A percentile compares a stretch with the other conserved stretches of the same genome.
Conservation (phyloP, 345 rosid genomes). For the Barbarea vulgaris region DNA sequence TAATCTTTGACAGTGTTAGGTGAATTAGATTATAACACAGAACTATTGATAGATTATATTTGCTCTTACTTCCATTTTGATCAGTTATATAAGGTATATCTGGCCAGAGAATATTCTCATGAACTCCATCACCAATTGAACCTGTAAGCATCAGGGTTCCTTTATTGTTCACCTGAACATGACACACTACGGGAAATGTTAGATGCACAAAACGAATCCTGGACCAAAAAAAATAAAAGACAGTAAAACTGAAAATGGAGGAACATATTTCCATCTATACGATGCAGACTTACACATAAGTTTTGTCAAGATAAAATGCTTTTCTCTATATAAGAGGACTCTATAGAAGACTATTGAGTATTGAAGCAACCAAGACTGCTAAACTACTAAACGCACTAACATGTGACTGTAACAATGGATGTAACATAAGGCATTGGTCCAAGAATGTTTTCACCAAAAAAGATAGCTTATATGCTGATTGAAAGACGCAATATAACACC, state of each 20-base stretch:
- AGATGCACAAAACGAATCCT: constrained; percentile 39
- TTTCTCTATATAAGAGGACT: background rate
- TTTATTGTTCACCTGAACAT: constrained; percentile 77
- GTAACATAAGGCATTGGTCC: constrained; percentile 8
- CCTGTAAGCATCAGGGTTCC: constrained; percentile 78
- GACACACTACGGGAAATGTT: constrained; percentile 62
- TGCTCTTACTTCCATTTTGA: constrained; percentile 75
- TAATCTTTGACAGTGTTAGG: background rate
- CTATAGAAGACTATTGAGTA: background rate
- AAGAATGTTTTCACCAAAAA: background rate
- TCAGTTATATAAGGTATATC: constrained; percentile 84
- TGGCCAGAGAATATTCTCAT: constrained; percentile 81
- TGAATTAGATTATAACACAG: background rate
- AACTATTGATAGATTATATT: background rate
- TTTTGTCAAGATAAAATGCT: background rate
- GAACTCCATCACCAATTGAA: constrained; percentile 59
- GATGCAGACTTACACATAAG: background rate
- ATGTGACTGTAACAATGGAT: constrained; percentile 16
- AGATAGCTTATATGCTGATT: constrained; percentile 9
- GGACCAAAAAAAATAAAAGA: background rate
- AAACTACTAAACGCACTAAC: background rate
- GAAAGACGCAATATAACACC: constrained; percentile 62
- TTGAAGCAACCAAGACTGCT: background rate
- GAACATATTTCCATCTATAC: background rate
- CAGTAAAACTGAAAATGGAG: background rate